Evolutionary conservation across 1,139 yeast genomes (phyloP).

Genomic region (Lodderomyces orthopsilosis): DNA sequence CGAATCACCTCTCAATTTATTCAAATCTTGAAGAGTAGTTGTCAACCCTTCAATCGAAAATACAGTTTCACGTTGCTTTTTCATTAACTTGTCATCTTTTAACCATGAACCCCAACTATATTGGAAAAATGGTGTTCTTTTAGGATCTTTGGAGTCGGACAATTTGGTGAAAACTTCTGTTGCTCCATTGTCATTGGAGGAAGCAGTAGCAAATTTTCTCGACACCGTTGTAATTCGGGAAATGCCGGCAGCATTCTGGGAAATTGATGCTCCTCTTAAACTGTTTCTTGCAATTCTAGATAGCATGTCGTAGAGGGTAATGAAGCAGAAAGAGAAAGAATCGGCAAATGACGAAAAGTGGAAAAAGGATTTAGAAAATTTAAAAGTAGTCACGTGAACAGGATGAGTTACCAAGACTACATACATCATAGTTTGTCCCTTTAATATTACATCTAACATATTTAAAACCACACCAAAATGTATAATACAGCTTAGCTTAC

Average conservation of each 20-base stretch:
- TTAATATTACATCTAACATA: not conserved
- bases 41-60: constrained; percentile 80
- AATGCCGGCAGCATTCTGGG: not conserved
- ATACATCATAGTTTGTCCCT: not conserved
- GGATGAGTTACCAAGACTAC: not conserved
- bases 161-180: constrained; percentile 49
- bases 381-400: constrained; percentile 1
- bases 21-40: constrained; percentile 42
- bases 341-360: constrained; percentile 2
- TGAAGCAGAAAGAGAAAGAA: not conserved
- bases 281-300: constrained; percentile 8
- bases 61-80: constrained; percentile 72
- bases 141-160: constrained; percentile 63
- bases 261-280: constrained; percentile 2
- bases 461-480: not conserved
- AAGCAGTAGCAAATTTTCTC: constrained; percentile 1
- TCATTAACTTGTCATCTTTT: constrained; percentile 69
- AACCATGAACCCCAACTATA: constrained; percentile 97
- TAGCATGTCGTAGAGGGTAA: constrained; percentile 6
- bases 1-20: constrained; percentile 17
- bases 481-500: not conserved
- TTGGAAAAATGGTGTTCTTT: constrained; percentile 72
- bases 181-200: constrained; percentile 14
- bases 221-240: not conserved
- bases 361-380: not conserved